Base-by-base conservation (phyloP, 2,329 filamentous ascomycete genomes). In the Mycosphaerella sp. region DNA sequence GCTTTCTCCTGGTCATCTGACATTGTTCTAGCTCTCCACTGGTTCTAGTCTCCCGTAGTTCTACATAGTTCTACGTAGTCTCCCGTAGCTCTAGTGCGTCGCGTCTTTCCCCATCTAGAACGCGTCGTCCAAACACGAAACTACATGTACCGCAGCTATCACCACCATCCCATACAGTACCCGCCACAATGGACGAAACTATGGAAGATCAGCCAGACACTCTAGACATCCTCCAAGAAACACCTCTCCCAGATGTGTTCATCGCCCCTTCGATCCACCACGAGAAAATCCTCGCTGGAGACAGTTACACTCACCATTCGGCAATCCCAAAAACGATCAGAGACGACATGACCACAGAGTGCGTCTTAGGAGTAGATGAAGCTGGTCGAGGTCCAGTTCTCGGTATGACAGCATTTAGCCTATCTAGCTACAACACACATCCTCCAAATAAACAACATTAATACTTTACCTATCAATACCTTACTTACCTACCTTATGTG, bases 321-420 rank as follows among this genome's bases (percentile, higher is more conserved):
- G 62, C 69, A 1, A 68, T 76, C 13, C 74, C 75, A 4, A 50
- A 63, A 36, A 61, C 64, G 13, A 64, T 76, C 14, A 55, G 62
- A 16, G 59, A 69, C 6, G 69, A 75, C 58, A 70, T 72, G 67
- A 64, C 65, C 14, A 78, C 75, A 50, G 78, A 82, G 64, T 93
- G 87, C 70, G 84, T 86, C 16, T 78, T 97, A 17, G 91, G 91
- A 56, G 85, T 97, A 44, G 91, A 97, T 69, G 91, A 97, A 75
- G 91, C 91, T 60, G 91, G 91, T 41, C 82, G 91, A 64, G 91
- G 91, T 1, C 91, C 91, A 18, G 91, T 96, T n/a, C 79, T 97
- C 10, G 91, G 87, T 60, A 84, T 76, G 50, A 61, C 85, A 80
- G 17, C 35, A 5, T 35, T 35, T 18, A n/a, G n/a, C n/a, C n/a